Conservation (phyloP, 2,329 filamentous ascomycete genomes). For the Scedosporium apiospermum region DNA sequence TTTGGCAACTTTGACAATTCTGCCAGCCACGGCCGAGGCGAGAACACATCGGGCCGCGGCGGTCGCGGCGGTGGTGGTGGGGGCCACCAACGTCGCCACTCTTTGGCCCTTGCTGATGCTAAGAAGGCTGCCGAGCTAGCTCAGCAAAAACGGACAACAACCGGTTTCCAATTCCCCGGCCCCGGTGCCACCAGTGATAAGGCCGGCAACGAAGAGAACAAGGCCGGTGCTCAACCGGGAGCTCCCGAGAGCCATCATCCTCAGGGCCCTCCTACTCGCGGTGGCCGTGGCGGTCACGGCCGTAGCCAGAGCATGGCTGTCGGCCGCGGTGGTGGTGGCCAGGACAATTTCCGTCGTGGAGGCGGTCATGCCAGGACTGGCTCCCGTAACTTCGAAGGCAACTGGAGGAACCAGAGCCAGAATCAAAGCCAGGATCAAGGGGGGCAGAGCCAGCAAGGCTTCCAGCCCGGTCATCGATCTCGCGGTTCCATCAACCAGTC, state of each 20-base stretch:
- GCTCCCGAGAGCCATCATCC: constrained; percentile 21
- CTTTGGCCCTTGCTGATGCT: constrained; percentile 84
- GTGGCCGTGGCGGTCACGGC: constrained; percentile 51
- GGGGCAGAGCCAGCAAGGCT: constrained; percentile 51
- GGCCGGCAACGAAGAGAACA: constrained; percentile 41
- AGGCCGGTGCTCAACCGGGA: constrained; percentile 21
- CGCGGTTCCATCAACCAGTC: constrained; percentile 83
- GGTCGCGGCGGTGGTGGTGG: constrained; percentile 62
- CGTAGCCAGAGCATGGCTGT: constrained; percentile 89
- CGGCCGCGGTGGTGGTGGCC: constrained; percentile 53
- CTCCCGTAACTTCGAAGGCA: constrained; percentile 94
- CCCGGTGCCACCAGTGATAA: constrained; percentile 59
- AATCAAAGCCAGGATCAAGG: constrained; percentile 54
- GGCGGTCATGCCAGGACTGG: constrained; percentile 73
- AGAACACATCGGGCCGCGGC: constrained; percentile 58
- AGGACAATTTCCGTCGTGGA: constrained; percentile 43
- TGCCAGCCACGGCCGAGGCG: constrained; percentile 44
- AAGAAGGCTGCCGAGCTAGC: constrained; percentile 96
- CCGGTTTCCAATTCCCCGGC: constrained; percentile 87
- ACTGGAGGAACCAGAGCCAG: constrained; percentile 78
- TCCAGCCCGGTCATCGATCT: constrained; percentile 85
- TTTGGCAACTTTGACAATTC: constrained; percentile 73
- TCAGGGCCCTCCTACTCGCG: constrained; percentile 33
- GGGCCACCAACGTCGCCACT: constrained; percentile 90
- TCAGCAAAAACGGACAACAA: constrained; percentile 91